phyloP scores from a whole-genome alignment of 768 basidiomycete species.

The Tephrocybe sp. region DNA sequence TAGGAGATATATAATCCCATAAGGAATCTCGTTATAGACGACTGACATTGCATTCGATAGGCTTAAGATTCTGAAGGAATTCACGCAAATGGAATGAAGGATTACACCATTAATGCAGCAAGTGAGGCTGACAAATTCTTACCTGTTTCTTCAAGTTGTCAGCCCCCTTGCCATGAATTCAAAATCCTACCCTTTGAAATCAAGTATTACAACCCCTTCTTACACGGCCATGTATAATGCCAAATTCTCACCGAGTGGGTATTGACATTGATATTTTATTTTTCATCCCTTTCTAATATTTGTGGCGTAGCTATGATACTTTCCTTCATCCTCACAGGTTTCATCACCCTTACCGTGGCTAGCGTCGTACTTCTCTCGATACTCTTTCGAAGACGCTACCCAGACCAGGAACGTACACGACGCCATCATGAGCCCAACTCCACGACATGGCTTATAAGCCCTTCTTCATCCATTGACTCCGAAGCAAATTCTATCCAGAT shows the following conservation, averaged over 20 bases:
- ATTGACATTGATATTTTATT: background rate
- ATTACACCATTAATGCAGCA: too few species aligned
- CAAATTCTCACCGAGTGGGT: slow-evolving; percentile 5
- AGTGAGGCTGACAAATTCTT: too few species aligned
- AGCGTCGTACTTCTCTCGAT: slow-evolving; percentile 11
- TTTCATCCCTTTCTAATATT: background rate
- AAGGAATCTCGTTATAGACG: too few species aligned
- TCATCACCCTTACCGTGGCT: slow-evolving; percentile 9
- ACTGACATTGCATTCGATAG: too few species aligned
- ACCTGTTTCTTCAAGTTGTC: too few species aligned
- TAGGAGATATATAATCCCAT: background rate
- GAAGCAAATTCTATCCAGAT: slow-evolving; percentile 15
- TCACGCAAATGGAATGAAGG: too few species aligned
- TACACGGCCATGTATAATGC: background rate
- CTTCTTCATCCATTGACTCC: slow-evolving; percentile 5
- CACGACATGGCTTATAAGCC: slow-evolving; percentile 5
- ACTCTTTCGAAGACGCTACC: background rate
- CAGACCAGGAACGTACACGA: background rate
- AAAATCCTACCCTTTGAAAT: too few species aligned
- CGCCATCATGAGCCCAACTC: background rate
- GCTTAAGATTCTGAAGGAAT: too few species aligned
- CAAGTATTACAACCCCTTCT: too few species aligned
- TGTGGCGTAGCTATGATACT: slow-evolving; percentile 8
- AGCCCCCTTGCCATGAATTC: too few species aligned
- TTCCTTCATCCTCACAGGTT: slow-evolving; percentile 7